A percentile compares a stretch with the other conserved stretches of the same genome.
Conservation (phyloP, 108 stramenopile genomes). For the Mediolabrus comicus region DNA sequence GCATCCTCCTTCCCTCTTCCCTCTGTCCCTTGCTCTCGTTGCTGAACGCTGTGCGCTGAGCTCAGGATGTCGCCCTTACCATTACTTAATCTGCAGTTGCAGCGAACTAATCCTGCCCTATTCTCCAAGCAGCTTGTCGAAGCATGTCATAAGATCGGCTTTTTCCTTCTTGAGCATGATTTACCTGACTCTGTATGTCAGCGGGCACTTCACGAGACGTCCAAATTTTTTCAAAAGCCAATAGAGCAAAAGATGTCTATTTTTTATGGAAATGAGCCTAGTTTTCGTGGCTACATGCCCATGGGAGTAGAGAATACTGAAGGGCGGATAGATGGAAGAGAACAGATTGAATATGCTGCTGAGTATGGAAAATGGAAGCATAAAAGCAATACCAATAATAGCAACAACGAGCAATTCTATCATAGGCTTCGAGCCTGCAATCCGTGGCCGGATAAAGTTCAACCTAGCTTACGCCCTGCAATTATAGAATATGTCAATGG, state of each 20-base stretch:
- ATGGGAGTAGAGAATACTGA: slow-evolving; percentile 74
- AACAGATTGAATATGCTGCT: slow-evolving; percentile 73
- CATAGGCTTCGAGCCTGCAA: slow-evolving; percentile 51
- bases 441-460: slow-evolving; percentile 58
- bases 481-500: slow-evolving; percentile 40
- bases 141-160: slow-evolving; percentile 66
- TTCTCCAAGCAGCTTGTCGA: slow-evolving; percentile 59
- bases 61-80: background rate
- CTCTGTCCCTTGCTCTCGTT: background rate
- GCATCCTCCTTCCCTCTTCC: too few species aligned
- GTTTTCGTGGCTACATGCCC: slow-evolving; percentile 72
- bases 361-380: slow-evolving; percentile 24
- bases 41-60: background rate
- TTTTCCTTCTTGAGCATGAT: slow-evolving; percentile 61
- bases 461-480: slow-evolving; percentile 43
- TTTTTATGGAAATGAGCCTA: slow-evolving; percentile 54
- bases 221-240: slow-evolving; percentile 55
- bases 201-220: slow-evolving; percentile 42
- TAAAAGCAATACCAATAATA: background rate
- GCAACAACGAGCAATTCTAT: slow-evolving; percentile 24
- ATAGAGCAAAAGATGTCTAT: slow-evolving; percentile 54
- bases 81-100: slow-evolving; percentile 8
- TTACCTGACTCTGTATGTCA: slow-evolving; percentile 31
- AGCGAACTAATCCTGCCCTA: slow-evolving; percentile 27
- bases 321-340: slow-evolving; percentile 63